Percentiles rank a stretch among this genome's conserved stretches.
phyloP scores from a whole-genome alignment of 2,329 filamentous ascomycete genomes.

The Cercospora janseana region DNA sequence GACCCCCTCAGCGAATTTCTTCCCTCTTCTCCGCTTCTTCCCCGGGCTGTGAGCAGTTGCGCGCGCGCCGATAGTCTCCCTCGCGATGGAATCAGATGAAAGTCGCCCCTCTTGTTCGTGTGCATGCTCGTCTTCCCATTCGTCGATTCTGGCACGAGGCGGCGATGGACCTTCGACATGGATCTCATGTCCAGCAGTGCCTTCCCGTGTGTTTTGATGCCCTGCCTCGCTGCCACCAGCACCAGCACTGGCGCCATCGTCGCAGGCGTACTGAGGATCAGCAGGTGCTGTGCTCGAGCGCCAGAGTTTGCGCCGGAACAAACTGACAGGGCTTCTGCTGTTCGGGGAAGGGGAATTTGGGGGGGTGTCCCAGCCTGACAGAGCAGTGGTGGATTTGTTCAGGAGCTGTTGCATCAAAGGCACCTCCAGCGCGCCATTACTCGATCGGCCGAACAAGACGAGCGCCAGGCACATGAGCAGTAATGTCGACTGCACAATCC shows the following conservation, averaged over 20 bases:
- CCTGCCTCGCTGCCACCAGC: slow-evolving; percentile 9
- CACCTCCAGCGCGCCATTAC: slow-evolving; percentile 40
- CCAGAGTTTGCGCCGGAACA: slow-evolving; percentile 38
- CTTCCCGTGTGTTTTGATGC: slow-evolving; percentile 17
- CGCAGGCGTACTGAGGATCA: slow-evolving; percentile 8
- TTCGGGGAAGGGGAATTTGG: slow-evolving; percentile 39
- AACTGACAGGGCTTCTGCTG: slow-evolving; percentile 32
- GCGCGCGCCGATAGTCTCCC: neutral
- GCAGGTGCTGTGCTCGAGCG: slow-evolving; percentile 33
- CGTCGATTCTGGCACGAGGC: slow-evolving; percentile 10
- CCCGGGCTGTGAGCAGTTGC: slow-evolving; percentile 7
- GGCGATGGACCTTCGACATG: slow-evolving; percentile 12
- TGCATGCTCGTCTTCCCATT: slow-evolving; percentile 9
- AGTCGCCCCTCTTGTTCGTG: neutral
- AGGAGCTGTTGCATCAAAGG: slow-evolving; percentile 49
- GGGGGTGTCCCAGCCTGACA: slow-evolving; percentile 37
- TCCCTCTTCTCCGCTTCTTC: slow-evolving; percentile 21
- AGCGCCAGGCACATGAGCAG: slow-evolving; percentile 82
- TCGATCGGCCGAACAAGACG: slow-evolving; percentile 66
- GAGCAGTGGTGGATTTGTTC: slow-evolving; percentile 36
- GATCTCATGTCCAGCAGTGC: slow-evolving; percentile 6
- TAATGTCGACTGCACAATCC: slow-evolving; percentile 84
- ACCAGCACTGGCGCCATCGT: slow-evolving; percentile 9
- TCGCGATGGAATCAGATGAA: neutral
- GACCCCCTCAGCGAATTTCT: slow-evolving; percentile 5